Base-by-base conservation (phyloP, 441 rosid species). In the Pelargonium myrrhifolium region DNA sequence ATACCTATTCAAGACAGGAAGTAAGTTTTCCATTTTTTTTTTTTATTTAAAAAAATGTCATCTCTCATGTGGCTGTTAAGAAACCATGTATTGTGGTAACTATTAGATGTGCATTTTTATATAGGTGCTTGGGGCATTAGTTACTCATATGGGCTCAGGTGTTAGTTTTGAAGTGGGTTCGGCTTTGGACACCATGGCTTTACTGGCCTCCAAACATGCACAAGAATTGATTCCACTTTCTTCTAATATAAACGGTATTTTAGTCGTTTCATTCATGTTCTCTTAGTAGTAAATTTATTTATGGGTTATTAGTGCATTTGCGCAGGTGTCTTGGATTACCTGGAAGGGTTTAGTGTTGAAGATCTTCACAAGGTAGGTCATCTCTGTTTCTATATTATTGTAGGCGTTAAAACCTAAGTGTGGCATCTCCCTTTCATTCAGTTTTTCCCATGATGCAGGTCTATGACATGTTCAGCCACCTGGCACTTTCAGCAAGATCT, bases 91-190 rank as follows among this genome's bases (percentile, higher is more conserved):
- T 56, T 20, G 24, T 20, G 21, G 61, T 22, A 56, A 56, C 61
- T 56, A 28, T 56, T 21, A 56, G 60, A 11, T 20, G 28, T 20
- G 61, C 22, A 55, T 55, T 69, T 70, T 70, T 65, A 42, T 68
- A 78, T 88, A 92, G 97, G 78, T 92, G 76, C 87, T 89, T 69
- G 87, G 94, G 77, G 83, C 89, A 73, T 79, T 92, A 74, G 83
- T 92, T 73, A 84, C 89, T 70, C 97, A 92, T 78, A 85, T 92
- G 65, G 97, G 97, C 75, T 86, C 93, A 63, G 89, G 86, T 71
- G 80, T 87, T 76, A 82, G 74, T 74, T 80, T 74, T 65, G 94
- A 92, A 82, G 87, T 86, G 72, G 80, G 83, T 79, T 87, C 94
- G 77, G 89, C 92, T 74, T 74, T 89, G 73, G 86, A 92, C 74